Percentiles rank a stretch among this genome's conserved stretches.
phyloP scores from a whole-genome alignment of 1,284 basidiomycete genomes.

The Butyriboletus appendiculatus region DNA sequence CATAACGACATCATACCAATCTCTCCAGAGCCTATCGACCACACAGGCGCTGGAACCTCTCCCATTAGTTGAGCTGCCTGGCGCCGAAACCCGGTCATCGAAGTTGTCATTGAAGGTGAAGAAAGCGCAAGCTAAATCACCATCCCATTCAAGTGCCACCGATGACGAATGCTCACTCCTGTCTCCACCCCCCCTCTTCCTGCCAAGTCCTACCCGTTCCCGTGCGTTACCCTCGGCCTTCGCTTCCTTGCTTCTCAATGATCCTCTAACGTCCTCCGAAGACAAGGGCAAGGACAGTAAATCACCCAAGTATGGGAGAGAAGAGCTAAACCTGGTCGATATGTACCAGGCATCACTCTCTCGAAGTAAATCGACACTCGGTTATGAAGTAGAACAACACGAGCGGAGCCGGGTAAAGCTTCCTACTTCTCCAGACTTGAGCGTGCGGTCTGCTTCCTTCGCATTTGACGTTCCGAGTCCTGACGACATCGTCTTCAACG shows the following conservation, averaged over 20 bases:
- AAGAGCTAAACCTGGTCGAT: conserved; percentile 31
- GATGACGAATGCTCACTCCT: conserved; percentile 40
- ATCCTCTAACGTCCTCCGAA: conserved; percentile 44
- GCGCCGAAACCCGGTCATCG: conserved; percentile 45
- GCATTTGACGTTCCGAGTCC: conserved; percentile 84
- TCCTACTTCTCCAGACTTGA: conserved; percentile 24
- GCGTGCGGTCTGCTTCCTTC: conserved; percentile 45
- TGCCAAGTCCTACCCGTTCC: conserved; percentile 47
- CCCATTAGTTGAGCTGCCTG: conserved; percentile 34
- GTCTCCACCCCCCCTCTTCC: conserved; percentile 57
- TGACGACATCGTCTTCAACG: conserved; percentile 80
- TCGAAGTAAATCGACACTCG: conserved; percentile 35
- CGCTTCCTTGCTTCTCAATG: conserved; percentile 68
- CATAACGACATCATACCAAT: conserved; percentile 76
- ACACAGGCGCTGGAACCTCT: conserved; percentile 22
- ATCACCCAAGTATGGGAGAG: conserved; percentile 34
- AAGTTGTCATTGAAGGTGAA: conserved; percentile 72
- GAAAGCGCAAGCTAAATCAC: conserved; percentile 46
- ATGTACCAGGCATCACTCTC: conserved; percentile 33
- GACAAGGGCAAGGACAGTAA: conserved; percentile 34
- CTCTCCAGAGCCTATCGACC: conserved; percentile 50
- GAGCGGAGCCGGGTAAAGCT: conserved; percentile 8
- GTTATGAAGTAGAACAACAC: conserved; percentile 11
- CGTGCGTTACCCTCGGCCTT: conserved; percentile 77
- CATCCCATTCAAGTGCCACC: conserved; percentile 34